phyloP scores from a whole-genome alignment of 1,139 yeast genomes.

The Kluyveromyces marxianus region DNA sequence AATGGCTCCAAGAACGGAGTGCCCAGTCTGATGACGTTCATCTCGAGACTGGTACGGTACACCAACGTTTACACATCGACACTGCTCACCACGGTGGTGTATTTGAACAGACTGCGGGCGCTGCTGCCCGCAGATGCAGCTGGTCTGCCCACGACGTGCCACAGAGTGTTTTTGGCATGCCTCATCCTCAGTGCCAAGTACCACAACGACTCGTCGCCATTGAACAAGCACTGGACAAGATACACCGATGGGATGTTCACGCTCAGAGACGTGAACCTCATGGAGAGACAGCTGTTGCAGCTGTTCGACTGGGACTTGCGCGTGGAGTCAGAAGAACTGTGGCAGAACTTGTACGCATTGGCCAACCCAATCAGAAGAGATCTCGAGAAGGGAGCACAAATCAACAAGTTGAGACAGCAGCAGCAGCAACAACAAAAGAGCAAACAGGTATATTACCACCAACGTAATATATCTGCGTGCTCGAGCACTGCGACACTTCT shows the following conservation, averaged over 20 bases:
- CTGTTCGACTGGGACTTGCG: conserved; percentile 65
- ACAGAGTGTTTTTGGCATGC: conserved; percentile 67
- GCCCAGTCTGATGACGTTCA: conserved; percentile 70
- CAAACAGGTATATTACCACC: conserved; percentile 7
- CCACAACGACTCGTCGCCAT: conserved; percentile 72
- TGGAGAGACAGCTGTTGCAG: conserved; percentile 70
- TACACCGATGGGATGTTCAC: conserved; percentile 68
- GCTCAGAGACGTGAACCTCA: conserved; percentile 61
- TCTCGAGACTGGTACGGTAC: conserved; percentile 59
- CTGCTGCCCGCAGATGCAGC: conserved; percentile 63
- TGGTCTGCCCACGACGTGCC: conserved; percentile 71
- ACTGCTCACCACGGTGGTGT: conserved; percentile 62
- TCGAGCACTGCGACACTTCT: conserved; percentile 12
- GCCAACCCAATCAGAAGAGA: conserved; percentile 58
- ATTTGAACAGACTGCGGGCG: conserved; percentile 51
- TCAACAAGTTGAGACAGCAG: conserved; percentile 9
- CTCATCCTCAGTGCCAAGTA: conserved; percentile 63
- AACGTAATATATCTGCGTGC: conserved; percentile 11
- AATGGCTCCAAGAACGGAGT: conserved; percentile 16
- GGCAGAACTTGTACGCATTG: conserved; percentile 41
- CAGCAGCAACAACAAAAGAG: conserved; percentile 1
- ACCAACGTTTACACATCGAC: conserved; percentile 75
- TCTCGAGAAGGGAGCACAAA: conserved; percentile 35
- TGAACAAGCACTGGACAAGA: conserved; percentile 70
- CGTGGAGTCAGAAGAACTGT: conserved; percentile 48